Evolutionary conservation across 352 stramenopile species (phyloP), one percentile per base, ranked within the genome.

Genomic region (Phytophthora cajani): DNA sequence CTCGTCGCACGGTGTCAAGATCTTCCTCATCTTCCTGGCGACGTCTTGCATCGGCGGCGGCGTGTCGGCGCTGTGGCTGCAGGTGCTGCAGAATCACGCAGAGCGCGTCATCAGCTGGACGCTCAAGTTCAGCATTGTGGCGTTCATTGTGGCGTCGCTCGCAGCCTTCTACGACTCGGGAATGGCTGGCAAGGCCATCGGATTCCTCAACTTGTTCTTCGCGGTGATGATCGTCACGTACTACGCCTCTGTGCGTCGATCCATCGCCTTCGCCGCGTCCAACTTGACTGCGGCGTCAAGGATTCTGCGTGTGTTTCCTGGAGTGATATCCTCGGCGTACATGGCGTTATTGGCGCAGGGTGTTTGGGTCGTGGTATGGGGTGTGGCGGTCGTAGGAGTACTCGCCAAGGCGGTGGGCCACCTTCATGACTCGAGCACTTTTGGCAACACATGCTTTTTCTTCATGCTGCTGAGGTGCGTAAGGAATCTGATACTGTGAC

Each of bases 121-220:
- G 36, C 64, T 96, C 4, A 87, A 80, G 30, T 69, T 66, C 11
- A 91, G 86, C 57, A 88, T 93, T 40, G 74, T 83, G 25, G 85
- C 73, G 25, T 80, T 89, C 11, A 46, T 90, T 6, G 70, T 81
- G 46, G 78, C 78, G 3, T 79, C 82, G 21, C 57, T 85, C 9
- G 65, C 88, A 12, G 80, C 81, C 14, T 94, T 96, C 65, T 72
- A 85, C 23, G 78, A 95, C 72, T 91, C 87, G 23, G 87, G 88
- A 21, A 73, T 85, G 58, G 84, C 81, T 1, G 89, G 89, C n/a
- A 88, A 85, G 38, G 89, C 88, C 6, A 91, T 95, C 23, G 88
- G 87, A 12, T 93, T 96, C 57, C 62, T 91, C 53, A 95, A 94
- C 58, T 62, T 96, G 14, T 93, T 95, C 69, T 72, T 92, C n/a